These are phyloP conservation scores for Kwoniella europaea DNA, from an alignment of 768 basidiomycete species.

Conservation along the genomic window DNA sequence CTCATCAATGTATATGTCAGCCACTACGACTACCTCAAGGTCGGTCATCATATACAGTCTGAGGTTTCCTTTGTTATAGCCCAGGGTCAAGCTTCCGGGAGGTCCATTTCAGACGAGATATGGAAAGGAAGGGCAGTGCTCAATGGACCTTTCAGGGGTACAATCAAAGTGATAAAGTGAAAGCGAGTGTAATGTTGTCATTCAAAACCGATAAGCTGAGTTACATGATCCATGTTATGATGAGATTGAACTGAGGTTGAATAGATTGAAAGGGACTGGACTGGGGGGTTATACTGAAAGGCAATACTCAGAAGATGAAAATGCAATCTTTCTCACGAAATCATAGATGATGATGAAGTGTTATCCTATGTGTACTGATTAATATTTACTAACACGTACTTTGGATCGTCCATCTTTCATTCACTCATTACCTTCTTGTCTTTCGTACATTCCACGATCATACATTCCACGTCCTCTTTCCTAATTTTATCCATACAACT, in stretches of 20 bases:
- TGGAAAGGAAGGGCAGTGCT: not conserved
- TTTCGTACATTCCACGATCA: not conserved
- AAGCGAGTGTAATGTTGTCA: not conserved
- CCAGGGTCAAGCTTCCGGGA: not conserved
- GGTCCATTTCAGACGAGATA: not conserved
- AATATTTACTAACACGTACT: not conserved
- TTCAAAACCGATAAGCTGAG: not conserved
- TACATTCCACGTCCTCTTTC: not conserved
- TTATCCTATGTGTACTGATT: not conserved
- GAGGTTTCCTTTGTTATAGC: not conserved
- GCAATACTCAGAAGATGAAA: not conserved
- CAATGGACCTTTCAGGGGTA: not conserved
- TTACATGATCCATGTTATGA: not conserved
- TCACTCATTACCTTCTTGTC: not conserved
- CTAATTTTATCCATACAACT: not conserved
- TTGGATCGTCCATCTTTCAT: not conserved
- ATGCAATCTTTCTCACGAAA: not conserved
- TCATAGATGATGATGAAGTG: not conserved
- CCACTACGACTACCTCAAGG: not conserved
- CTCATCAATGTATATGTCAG: not conserved
- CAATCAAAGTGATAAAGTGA: not conserved
- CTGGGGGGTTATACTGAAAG: not conserved
- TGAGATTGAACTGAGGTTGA: not conserved
- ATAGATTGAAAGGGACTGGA: too few relatives aligned
- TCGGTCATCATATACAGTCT: not conserved